A percentile compares a stretch with the other conserved stretches of the same genome.
Evolutionary conservation across 371 early-diverging fungal species (phyloP).

Genomic region (Lichtheimia ornata): DNA sequence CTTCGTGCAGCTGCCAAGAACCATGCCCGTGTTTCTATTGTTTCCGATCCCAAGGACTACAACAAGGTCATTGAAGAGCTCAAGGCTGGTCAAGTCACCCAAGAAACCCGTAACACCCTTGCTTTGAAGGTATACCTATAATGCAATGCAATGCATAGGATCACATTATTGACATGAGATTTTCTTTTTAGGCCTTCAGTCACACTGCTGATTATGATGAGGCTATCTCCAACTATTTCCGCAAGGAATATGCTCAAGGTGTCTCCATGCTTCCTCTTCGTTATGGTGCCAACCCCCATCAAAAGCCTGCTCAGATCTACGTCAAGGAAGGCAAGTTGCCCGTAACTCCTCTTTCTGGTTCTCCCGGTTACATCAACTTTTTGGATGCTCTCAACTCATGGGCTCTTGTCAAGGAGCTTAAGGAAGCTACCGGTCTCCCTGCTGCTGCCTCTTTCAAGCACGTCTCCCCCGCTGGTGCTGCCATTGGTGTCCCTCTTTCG

Average conservation of each 20-base stretch:
- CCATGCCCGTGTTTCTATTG: conserved; percentile 91
- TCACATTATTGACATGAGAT: not conserved
- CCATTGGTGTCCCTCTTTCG: conserved; percentile 83
- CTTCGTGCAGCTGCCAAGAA: conserved; percentile 98
- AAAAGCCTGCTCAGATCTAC: conserved; percentile 95
- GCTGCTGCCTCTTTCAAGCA: conserved; percentile 99
- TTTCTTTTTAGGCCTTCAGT: conserved; percentile 74
- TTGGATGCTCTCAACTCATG: conserved; percentile 96
- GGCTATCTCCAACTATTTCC: conserved; percentile 94
- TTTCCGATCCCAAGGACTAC: conserved; percentile 94
- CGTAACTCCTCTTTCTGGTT: conserved; percentile 88
- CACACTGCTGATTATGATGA: conserved; percentile 95
- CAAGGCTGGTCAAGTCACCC: conserved; percentile 47
- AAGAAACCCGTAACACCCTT: conserved; percentile 61
- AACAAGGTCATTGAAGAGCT: conserved; percentile 74
- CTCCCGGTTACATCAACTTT: conserved; percentile 97
- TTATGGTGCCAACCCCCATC: conserved; percentile 98
- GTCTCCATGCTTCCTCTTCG: conserved; percentile 82
- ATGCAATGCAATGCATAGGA: no score
- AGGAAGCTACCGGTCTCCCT: conserved; percentile 49
- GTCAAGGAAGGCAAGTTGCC: conserved; percentile 82
- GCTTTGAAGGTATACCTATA: conserved; percentile 60
- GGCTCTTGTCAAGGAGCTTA: conserved; percentile 93
- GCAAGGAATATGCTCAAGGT: conserved; percentile 80
- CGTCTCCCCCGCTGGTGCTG: conserved; percentile 97